Evolutionary conservation across 768 basidiomycete species (phyloP), one percentile per base, ranked within the genome.

Genomic region (Kwoniella botswanensis): DNA sequence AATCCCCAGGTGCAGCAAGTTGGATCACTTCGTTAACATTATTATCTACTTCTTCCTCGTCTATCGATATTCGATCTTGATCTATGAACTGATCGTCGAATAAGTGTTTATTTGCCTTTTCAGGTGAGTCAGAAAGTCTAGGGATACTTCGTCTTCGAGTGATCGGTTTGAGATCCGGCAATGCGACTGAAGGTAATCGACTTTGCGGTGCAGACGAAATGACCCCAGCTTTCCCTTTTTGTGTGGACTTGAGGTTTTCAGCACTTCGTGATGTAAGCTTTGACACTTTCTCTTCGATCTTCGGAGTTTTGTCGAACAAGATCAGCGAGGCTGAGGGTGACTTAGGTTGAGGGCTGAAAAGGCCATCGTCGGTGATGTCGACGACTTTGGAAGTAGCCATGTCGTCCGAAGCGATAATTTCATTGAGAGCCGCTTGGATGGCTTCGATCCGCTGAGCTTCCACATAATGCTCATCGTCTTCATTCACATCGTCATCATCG

Each of bases 391-490:
- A 62, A 35, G 63, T 35, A 5, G 59, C 57, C 18, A 69, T 87
- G 50, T 90, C 87, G 72, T 96, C 93, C 52, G 91, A 86, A 2
- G 93, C 93, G 78, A 99, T 94, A 81, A 99, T 98, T 80, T 96
- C 93, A 11, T 93, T 94, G 72, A 99, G 86, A 4, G 97, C 97
- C 9, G 94, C 94, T 77, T 94, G 94, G 21, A 98, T 97, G 2
- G 96, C 95, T 76, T 94, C 93, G 89, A 98, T 97, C 50, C 93
- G 87, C 74, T 91, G 87, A 63, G 91, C 88, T 82, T 96, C 86
- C 18, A 85, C 91, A 58, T 88, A 89, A 59, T 89, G 87, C 58
- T 90, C 85, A 9, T 78, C 78, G n/a, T 63, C 72, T 42, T 71
- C 67, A 17, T 70, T 69, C 2, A 26, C 66, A 3, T 74, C 80